These are phyloP conservation scores for Macrophomina phaseolina DNA, from an alignment of 2,329 filamentous ascomycete genomes.

Conservation along the genomic window DNA sequence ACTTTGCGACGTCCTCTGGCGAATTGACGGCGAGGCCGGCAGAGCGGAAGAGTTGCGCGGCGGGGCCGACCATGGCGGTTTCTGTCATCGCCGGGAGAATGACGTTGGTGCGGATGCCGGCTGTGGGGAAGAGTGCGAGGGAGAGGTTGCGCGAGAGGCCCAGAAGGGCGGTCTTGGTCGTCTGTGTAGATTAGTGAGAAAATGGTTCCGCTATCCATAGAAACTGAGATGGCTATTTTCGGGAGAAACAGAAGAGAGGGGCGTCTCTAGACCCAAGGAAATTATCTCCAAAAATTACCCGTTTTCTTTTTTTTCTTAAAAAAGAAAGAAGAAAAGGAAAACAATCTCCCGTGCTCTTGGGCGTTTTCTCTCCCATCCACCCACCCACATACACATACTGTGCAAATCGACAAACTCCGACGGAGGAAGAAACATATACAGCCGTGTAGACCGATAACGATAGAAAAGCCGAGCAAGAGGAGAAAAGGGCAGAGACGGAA, in stretches of 20 bases:
- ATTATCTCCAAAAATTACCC: no score
- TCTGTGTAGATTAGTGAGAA: constrained; percentile 15
- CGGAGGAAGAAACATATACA: neutral
- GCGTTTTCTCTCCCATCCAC: no score
- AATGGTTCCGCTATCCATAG: no score
- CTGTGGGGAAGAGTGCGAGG: constrained; percentile 33
- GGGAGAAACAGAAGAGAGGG: neutral
- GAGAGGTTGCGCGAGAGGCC: constrained; percentile 34
- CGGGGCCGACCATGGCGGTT: constrained; percentile 15
- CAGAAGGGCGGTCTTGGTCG: constrained; percentile 35
- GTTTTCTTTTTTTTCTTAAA: no score
- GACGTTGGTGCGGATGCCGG: constrained; percentile 30
- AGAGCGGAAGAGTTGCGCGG: constrained; percentile 31
- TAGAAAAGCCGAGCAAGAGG: neutral
- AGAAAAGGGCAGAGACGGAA: neutral
- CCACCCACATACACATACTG: no score
- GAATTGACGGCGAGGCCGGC: constrained; percentile 32
- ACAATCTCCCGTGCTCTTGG: no score
- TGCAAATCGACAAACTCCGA: neutral
- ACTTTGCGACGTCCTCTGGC: constrained; percentile 32
- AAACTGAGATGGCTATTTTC: no score
- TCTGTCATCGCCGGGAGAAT: constrained; percentile 17
- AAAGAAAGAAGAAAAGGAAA: no score
- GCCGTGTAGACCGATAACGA: neutral
- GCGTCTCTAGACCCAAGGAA: no score